These are phyloP conservation scores for Fusarium pilosicola DNA, from an alignment of 2,329 filamentous ascomycete genomes.

Conservation along the genomic window DNA sequence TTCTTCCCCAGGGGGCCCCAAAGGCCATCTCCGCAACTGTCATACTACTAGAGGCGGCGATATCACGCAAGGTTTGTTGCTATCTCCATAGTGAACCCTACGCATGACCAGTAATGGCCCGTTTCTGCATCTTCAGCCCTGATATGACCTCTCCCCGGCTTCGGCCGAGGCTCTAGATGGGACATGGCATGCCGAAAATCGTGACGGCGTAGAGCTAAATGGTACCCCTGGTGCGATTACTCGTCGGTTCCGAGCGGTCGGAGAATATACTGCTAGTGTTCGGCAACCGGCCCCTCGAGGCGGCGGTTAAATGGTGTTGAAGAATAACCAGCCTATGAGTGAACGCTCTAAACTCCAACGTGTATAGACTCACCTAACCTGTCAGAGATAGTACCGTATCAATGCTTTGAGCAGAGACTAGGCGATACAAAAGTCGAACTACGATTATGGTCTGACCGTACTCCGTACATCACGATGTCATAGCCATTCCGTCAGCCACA, in stretches of 20 bases:
- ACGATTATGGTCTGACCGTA: slow-evolving; percentile 19
- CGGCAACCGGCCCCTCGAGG: background rate
- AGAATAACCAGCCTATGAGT: slow-evolving; percentile 7
- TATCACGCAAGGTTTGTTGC: slow-evolving; percentile 26
- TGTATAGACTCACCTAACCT: background rate
- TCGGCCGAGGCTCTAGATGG: background rate
- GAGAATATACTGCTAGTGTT: slow-evolving; percentile 7
- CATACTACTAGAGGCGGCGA: slow-evolving; percentile 16
- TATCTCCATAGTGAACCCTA: background rate
- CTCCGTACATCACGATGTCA: slow-evolving; percentile 1
- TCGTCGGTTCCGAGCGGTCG: slow-evolving; percentile 13
- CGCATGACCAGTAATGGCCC: slow-evolving; percentile 20
- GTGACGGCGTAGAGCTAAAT: background rate
- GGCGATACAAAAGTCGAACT: slow-evolving; percentile 6
- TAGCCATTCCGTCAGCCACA: slow-evolving; percentile 4
- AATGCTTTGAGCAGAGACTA: background rate
- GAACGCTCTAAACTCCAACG: background rate
- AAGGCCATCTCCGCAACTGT: slow-evolving; percentile 29
- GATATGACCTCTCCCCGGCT: background rate
- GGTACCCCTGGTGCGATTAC: background rate
- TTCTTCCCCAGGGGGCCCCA: slow-evolving; percentile 17
- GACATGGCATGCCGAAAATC: background rate
- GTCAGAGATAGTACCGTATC: background rate
- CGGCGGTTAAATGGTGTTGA: slow-evolving; percentile 8
- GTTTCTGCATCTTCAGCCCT: background rate